Evolutionary conservation across 345 rosid species (phyloP).

Genomic region (Clausena lansium): DNA sequence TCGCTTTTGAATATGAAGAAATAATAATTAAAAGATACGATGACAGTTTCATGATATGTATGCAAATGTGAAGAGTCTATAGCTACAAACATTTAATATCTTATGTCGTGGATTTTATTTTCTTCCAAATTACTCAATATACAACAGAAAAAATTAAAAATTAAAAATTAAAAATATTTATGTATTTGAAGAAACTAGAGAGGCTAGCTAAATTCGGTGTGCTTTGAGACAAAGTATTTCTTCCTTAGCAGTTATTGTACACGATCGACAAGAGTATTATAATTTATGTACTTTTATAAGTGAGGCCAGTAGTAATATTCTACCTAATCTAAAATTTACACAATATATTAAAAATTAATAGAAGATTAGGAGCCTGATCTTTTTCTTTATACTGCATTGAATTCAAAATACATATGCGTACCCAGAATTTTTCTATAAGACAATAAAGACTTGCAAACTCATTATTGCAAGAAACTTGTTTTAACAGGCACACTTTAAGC

Average conservation of each 20-base stretch:
- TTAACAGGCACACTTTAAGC: not conserved
- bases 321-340: not conserved
- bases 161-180: too few relatives aligned
- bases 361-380: not conserved
- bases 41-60: conserved; percentile 9
- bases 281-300: too few relatives aligned
- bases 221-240: conserved; percentile 48
- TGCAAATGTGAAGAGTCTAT: too few relatives aligned
- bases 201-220: conserved; percentile 6
- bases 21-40: conserved; percentile 6
- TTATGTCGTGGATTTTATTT: conserved; percentile 12
- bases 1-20: not conserved
- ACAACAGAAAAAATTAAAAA: not conserved
- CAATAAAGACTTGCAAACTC: not conserved
- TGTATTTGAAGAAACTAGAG: too few relatives aligned
- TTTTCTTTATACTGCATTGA: too few relatives aligned
- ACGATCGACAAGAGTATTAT: too few relatives aligned
- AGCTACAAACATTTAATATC: too few relatives aligned
- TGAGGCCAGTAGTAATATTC: too few relatives aligned
- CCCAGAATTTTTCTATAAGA: not conserved
- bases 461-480: not conserved
- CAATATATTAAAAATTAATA: not conserved
- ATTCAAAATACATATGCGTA: too few relatives aligned
- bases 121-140: conserved; percentile 71
- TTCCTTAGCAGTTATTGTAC: too few relatives aligned